phyloP scores from a whole-genome alignment of 2,329 filamentous ascomycete species.

The Colletotrichum navitas region DNA sequence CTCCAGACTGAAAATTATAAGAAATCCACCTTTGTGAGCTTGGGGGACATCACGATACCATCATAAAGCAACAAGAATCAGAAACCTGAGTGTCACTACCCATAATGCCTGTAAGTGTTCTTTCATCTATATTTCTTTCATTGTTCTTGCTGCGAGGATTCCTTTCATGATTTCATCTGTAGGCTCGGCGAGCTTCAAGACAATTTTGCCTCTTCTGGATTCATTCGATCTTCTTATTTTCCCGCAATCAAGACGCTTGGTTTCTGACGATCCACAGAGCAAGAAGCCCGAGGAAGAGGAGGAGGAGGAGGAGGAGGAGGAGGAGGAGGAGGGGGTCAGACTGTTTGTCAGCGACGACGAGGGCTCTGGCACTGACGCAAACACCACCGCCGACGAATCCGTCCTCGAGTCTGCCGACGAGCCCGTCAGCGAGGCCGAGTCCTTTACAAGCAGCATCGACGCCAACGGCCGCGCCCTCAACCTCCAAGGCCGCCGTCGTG shows the following conservation, averaged over 20 bases:
- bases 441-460: not conserved
- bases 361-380: not conserved
- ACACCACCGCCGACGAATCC: too few relatives aligned
- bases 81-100: not conserved
- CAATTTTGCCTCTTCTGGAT: not conserved
- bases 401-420: not conserved
- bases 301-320: not conserved
- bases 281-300: not conserved
- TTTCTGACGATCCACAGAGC: not conserved
- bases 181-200: not conserved
- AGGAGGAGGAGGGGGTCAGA: not conserved
- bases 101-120: conserved; percentile 7
- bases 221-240: not conserved
- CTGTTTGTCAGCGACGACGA: not conserved
- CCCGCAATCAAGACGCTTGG: not conserved
- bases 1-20: not conserved
- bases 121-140: not conserved
- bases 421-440: not conserved
- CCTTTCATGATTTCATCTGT: not conserved
- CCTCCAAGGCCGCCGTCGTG: not conserved
- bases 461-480: not conserved
- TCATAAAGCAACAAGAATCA: not conserved
- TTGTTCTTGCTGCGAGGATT: not conserved
- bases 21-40: not conserved
- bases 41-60: not conserved